Percentiles rank a stretch among this genome's conserved stretches.
Conservation (phyloP, 2,329 filamentous ascomycete species). For the Monascus ruber region DNA sequence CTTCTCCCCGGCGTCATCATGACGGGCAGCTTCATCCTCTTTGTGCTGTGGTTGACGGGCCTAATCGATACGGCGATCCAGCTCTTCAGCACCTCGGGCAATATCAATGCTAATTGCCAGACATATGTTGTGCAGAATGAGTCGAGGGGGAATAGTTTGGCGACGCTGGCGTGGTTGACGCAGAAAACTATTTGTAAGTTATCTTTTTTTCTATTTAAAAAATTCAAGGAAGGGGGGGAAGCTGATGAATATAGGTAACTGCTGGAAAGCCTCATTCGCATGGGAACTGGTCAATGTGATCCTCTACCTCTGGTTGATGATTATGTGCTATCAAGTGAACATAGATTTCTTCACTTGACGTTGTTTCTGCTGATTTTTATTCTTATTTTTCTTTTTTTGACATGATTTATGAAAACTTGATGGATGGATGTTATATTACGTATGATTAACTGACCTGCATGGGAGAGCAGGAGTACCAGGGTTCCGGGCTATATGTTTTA, state of each 20-base stretch:
- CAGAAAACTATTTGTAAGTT: constrained; percentile 50
- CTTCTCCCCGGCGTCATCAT: constrained; percentile 50
- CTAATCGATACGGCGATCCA: constrained; percentile 54
- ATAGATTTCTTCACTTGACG: constrained; percentile 18
- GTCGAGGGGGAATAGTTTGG: constrained; percentile 36
- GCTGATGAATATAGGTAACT: constrained; percentile 36
- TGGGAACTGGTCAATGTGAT: constrained; percentile 53
- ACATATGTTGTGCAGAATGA: constrained; percentile 41
- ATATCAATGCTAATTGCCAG: constrained; percentile 49
- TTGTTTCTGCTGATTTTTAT: not conserved
- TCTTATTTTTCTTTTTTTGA: not conserved
- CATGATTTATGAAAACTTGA: not conserved
- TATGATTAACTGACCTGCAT: constrained; percentile 8
- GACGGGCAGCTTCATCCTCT: constrained; percentile 49
- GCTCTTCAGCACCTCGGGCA: constrained; percentile 44
- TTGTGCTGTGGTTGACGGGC: constrained; percentile 50
- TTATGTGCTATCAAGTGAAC: constrained; percentile 48
- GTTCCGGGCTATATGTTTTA: too few relatives aligned
- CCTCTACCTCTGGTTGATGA: constrained; percentile 57
- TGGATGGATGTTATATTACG: not conserved
- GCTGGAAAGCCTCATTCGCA: constrained; percentile 52
- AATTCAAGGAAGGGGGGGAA: not conserved
- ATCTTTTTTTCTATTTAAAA: constrained; percentile 5
- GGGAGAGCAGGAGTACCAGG: too few relatives aligned
- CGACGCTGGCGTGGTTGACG: constrained; percentile 52